Base-by-base conservation (phyloP, 2,329 filamentous ascomycete genomes). In the Mycocentrospora acerina region DNA sequence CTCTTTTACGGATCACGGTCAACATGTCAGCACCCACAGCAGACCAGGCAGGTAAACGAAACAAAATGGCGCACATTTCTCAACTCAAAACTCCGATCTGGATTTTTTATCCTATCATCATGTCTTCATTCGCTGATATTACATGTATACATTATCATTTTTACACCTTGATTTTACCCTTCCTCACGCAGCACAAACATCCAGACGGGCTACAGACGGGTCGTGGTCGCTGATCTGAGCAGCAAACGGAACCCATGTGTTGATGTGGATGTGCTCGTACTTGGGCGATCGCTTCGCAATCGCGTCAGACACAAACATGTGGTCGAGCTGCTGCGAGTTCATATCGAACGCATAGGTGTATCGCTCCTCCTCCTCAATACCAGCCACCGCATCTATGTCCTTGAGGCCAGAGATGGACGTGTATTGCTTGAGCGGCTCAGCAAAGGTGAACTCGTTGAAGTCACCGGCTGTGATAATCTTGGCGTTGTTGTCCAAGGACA, bases 341-440 rank as follows among this genome's bases (percentile, higher is more conserved):
- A 78, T 79, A 49, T 85, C 83, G 46, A 78, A 88, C 2, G 84
- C 67, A 61, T 88, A 88, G 1, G 82, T 85, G 64, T 88, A 88
- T 8, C 84, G 71, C 71, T 88, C 85, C 17, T 64, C 57, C 2
- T 67, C 55, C 4, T 73, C 66, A 9, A 81, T 74, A 4, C 69
- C 70, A 4, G 71, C 76, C 0, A 77, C 79, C 4, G 77, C 81
- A 51, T 88, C 83, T 2, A 86, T 67, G 47, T 87, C 82, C 24
- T 72, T 50, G 30, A 88, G 69, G 2, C 77, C 75, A 0, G 80
- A 83, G 14, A 73, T 68, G 3, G 63, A 46, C 1, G 69, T 56
- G 47, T 87, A 85, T 2, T 67, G 68, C 43, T 72, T 60, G 32
- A 87, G 62, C 2, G 84, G 83, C 59, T 73, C 55, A 8, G 81